Evolutionary conservation across 768 basidiomycete genomes (phyloP), one percentile per base, ranked within the genome.

Genomic region (Peribolospora kevripleyi): DNA sequence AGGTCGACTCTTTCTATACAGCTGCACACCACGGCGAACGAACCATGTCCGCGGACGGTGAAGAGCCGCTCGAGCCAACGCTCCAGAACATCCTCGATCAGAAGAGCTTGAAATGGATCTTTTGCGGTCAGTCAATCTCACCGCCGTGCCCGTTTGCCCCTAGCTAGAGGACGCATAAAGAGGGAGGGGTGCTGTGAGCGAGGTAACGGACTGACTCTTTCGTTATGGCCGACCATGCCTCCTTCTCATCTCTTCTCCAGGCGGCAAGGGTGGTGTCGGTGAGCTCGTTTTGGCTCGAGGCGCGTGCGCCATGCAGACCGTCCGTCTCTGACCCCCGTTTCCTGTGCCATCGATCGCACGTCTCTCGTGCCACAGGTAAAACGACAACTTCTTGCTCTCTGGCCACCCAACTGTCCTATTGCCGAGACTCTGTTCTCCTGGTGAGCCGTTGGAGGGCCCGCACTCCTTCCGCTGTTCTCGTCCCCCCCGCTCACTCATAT

Each of bases 261-360:
- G 90, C 73, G 90, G 90, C 53, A 97, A 95, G 76, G 93, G 86
- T 69, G 93, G 90, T 73, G 93, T 97, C 60, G 87, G 90, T 82
- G 67, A 68, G 82, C 71, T 14, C 25, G 25, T 25, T 25, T 25
- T 25, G 25, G 1, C 25, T 25, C 25, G 25, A 25, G 25, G 40
- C 40, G 11, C 13, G 3, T 7, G 14, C 50, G 43, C 8, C 11
- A 40, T 13, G 48, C 13, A n/a, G 42, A 40, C 37, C 8, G 11
- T n/a, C 45, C 41, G 46, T 42, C 37, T n/a, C 11, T n/a, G 10
- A 45, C 14, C 42, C 36, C 51, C 25, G 8, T 48, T 40, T 50
- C 8, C 36, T n/a, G 42, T 51, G 14, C 50, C 8, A 13, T 55
- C 49, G 25, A 48, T 5, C 53, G 39, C 7, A 10, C 38, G 3